phyloP scores from a whole-genome alignment of 192 early-diverging fungal species.

The Phlyctochytrium arcticum region DNA sequence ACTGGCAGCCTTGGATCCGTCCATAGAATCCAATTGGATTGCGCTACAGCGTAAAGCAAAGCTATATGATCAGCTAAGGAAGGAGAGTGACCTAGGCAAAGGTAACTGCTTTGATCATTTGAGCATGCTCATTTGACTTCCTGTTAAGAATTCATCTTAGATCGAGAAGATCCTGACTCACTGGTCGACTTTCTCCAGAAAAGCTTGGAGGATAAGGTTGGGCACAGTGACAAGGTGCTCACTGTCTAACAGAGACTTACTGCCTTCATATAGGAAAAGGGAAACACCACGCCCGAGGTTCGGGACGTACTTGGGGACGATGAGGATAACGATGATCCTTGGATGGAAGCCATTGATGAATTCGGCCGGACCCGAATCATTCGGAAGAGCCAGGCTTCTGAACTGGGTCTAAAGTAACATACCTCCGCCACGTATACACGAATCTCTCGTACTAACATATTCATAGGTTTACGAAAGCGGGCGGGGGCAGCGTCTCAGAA shows the following conservation, averaged over 20 bases:
- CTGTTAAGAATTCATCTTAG: neutral
- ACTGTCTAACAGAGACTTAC: no score
- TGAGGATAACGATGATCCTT: constrained; percentile 57
- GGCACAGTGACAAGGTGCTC: no score
- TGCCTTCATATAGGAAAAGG: no score
- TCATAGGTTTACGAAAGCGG: neutral
- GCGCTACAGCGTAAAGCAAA: constrained; percentile 59
- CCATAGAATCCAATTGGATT: constrained; percentile 35
- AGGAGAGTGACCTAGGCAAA: constrained; percentile 29
- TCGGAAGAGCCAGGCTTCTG: constrained; percentile 47
- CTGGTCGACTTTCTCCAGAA: constrained; percentile 62
- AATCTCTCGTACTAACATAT: neutral
- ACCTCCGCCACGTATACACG: neutral
- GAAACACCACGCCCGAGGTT: no score
- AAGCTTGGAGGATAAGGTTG: constrained; percentile 10
- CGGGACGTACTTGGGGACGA: no score
- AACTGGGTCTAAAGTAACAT: constrained; percentile 19
- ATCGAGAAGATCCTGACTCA: constrained; percentile 39
- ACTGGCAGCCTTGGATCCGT: constrained; percentile 14
- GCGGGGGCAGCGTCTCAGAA: neutral
- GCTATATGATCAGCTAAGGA: constrained; percentile 52
- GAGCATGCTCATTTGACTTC: neutral
- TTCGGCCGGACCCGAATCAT: constrained; percentile 68
- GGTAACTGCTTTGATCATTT: neutral
- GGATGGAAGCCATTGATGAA: constrained; percentile 71